Base-by-base conservation (phyloP, 2,329 filamentous ascomycete species). In the Myriosclerotinia scirpicola region DNA sequence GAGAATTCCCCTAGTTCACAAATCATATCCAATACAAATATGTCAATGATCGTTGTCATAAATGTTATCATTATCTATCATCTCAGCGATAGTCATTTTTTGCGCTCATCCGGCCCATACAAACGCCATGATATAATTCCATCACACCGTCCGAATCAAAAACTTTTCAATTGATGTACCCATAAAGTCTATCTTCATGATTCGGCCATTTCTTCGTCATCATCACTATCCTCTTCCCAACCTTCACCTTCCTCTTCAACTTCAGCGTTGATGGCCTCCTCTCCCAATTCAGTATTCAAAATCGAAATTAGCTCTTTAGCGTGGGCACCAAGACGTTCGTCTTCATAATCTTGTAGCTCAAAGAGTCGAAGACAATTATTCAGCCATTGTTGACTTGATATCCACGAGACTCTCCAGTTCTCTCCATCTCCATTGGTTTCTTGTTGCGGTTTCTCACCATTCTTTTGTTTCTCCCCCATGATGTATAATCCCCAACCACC, bases 401-500 rank as follows among this genome's bases (percentile, higher is more conserved):
- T 86, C 83, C 92, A 87, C 6, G 87, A 84, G 0, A 84, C 81
- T 68, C 76, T 79, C 63, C 77, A 78, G 1, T 74, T 77, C 52
- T 82, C 75, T 69, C 78, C 76, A 75, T 82, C 79, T 72, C 79
- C 76, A 46, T 78, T 79, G 65, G 73, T 71, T 15, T 66, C 65
- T 54, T 78, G 79, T 20, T 52, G 58, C 50, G 34, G 34, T n/a
- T 20, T 61, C 30, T 66, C 65, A 53, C 72, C 73, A 69, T 78
- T 78, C 73, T 83, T 85, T 73, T 86, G 81, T 81, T 89, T 91
- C 77, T 91, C 85, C 14, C 90, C 91, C 69, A 90, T 81, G 67
- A 97, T 84, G 76, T 92, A 92, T 71, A 96, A 83, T 73, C 92
- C 93, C 91, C 94, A 98, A 5, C 95, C 96, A 54, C 95, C 95